These are phyloP conservation scores for Ceraceosorus guamensis DNA, from an alignment of 1,284 basidiomycete genomes.

Conservation along the genomic window DNA sequence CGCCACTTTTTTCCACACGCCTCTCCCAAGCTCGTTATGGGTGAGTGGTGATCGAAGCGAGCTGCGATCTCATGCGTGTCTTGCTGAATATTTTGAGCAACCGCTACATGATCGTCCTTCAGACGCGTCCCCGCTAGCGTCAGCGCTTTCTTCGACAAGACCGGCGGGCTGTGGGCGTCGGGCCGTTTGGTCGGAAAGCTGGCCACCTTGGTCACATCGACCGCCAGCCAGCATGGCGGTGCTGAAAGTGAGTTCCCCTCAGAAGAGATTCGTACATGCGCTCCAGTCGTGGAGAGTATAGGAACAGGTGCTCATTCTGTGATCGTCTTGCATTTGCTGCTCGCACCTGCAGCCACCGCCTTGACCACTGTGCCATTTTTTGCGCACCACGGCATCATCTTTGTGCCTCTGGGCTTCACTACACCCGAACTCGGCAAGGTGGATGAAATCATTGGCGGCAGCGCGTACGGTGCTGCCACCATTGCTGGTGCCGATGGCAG, in stretches of 20 bases:
- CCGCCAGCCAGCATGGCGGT: constrained; percentile 54
- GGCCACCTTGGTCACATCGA: constrained; percentile 60
- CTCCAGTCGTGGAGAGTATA: not conserved
- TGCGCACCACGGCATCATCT: constrained; percentile 33
- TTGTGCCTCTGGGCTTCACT: constrained; percentile 24
- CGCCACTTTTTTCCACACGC: too few species aligned
- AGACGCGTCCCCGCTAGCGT: constrained; percentile 54
- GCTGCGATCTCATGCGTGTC: too few species aligned
- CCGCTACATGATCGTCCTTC: not conserved
- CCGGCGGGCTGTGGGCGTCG: constrained; percentile 64
- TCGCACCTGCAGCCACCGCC: constrained; percentile 14
- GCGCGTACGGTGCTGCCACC: constrained; percentile 30
- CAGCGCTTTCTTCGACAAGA: constrained; percentile 61
- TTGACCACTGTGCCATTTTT: constrained; percentile 38
- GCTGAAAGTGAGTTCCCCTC: constrained; percentile 13
- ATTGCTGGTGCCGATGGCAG: constrained; percentile 19
- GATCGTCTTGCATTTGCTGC: not conserved
- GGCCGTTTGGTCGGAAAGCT: constrained; percentile 73
- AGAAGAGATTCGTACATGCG: not conserved
- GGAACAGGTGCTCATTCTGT: not conserved
- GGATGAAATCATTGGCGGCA: constrained; percentile 19
- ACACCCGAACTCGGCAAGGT: constrained; percentile 18
- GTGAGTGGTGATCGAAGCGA: not conserved
- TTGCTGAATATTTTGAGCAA: too few species aligned
- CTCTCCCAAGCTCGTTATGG: not conserved